A percentile compares a stretch with the other conserved stretches of the same genome.
phyloP scores from a whole-genome alignment of 345 rosid genomes.

The Hibiscus trionum region DNA sequence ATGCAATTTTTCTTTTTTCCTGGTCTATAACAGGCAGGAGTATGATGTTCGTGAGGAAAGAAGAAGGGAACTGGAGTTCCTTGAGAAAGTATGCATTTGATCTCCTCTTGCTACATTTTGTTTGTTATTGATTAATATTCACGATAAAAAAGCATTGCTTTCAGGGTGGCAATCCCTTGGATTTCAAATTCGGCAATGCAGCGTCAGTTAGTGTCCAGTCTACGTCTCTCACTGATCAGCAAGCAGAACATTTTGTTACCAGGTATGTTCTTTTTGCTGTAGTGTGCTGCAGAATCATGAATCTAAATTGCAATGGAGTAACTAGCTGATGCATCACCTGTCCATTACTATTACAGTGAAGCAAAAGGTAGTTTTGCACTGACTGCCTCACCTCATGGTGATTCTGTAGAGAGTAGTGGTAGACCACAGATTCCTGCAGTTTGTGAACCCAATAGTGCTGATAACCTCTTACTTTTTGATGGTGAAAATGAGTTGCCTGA shows the following conservation, averaged over 20 bases:
- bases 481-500: conserved; percentile 67
- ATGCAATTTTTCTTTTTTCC: neutral
- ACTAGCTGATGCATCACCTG: conserved; percentile 16
- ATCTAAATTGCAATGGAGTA: conserved; percentile 13
- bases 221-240: conserved; percentile 80
- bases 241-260: conserved; percentile 65
- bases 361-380: conserved; percentile 90
- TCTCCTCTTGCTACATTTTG: conserved; percentile 14
- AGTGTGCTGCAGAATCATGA: conserved; percentile 6
- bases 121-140: conserved; percentile 10
- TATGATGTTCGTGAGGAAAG: conserved; percentile 97
- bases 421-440: conserved; percentile 61
- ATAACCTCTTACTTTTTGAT: conserved; percentile 73
- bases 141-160: conserved; percentile 17
- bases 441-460: conserved; percentile 86
- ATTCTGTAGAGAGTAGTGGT: conserved; percentile 95
- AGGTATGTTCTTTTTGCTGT: conserved; percentile 46
- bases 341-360: conserved; percentile 52
- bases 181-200: conserved; percentile 73
- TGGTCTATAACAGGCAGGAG: conserved; percentile 66
- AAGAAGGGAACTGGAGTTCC: conserved; percentile 89
- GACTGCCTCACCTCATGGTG: conserved; percentile 92
- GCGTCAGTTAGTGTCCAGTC: conserved; percentile 89
- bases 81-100: conserved; percentile 75
- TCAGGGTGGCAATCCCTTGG: conserved; percentile 99